A percentile compares a stretch with the other conserved stretches of the same genome.
Evolutionary conservation across 2,329 filamentous ascomycete genomes (phyloP).

Genomic region (Phoma herbarum): DNA sequence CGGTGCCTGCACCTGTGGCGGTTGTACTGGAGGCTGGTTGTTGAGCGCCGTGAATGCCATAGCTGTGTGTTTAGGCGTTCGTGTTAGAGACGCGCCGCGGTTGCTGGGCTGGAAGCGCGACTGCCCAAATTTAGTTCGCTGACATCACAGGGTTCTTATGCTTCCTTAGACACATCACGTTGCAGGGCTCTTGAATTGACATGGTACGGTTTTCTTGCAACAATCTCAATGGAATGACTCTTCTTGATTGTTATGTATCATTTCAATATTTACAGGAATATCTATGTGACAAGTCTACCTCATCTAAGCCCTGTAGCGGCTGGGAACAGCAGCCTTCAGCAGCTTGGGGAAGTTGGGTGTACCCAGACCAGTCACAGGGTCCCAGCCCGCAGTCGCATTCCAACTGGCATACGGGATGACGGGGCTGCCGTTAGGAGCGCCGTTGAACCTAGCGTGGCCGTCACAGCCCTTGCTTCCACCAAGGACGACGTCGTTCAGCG

Average conservation of each 20-base stretch:
- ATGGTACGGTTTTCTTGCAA: too few species aligned
- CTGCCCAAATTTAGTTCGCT: conserved; percentile 14
- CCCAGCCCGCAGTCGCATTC: conserved; percentile 48
- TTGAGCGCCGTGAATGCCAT: conserved; percentile 41
- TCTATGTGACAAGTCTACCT: not conserved
- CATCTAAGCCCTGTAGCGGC: conserved; percentile 32
- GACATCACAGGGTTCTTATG: conserved; percentile 13
- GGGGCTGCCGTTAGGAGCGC: conserved; percentile 41
- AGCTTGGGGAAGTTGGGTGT: conserved; percentile 44
- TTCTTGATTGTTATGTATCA: not conserved
- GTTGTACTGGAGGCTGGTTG: conserved; percentile 20
- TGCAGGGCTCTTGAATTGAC: too few species aligned
- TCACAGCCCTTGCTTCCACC: conserved; percentile 52
- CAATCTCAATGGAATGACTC: too few species aligned
- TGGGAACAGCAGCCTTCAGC: conserved; percentile 39
- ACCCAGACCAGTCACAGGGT: conserved; percentile 45
- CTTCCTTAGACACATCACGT: not conserved
- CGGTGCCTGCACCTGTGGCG: conserved; percentile 18
- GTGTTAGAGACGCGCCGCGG: conserved; percentile 22
- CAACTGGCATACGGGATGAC: conserved; percentile 43
- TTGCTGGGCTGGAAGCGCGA: conserved; percentile 11
- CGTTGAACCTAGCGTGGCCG: conserved; percentile 38
- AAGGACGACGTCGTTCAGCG: conserved; percentile 57
- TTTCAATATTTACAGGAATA: not conserved
- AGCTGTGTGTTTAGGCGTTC: conserved; percentile 15